A percentile compares a stretch with the other conserved stretches of the same genome.
Conservation (phyloP, 495 filamentous ascomycete species). For the Ascobolus immersus region DNA sequence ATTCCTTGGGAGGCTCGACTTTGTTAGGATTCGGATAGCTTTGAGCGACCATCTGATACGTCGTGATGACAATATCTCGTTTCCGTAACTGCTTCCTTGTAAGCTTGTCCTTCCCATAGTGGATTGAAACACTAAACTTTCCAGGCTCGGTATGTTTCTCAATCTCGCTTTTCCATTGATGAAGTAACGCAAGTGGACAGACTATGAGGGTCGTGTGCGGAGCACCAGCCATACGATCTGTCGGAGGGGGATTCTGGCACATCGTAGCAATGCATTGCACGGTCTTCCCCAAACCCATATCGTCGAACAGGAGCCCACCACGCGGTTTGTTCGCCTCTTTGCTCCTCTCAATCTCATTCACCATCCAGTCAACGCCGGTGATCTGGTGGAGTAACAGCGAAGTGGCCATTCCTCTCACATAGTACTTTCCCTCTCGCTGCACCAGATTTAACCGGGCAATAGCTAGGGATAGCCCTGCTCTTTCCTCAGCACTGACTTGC, state of each 20-base stretch:
- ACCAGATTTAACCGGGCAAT: too few species aligned
- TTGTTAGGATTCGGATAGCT: too few species aligned
- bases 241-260: constrained; percentile 22
- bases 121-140: constrained; percentile 42
- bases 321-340: constrained; percentile 1
- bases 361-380: constrained; percentile 16
- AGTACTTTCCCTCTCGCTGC: too few species aligned
- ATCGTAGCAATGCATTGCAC: constrained; percentile 50
- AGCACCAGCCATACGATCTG: too few species aligned
- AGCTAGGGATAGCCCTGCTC: too few species aligned
- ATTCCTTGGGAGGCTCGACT: too few species aligned
- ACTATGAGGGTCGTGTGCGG: constrained; percentile 56
- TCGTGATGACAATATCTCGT: too few species aligned
- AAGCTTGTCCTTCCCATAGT: constrained; percentile 43
- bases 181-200: constrained; percentile 68
- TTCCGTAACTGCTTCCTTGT: too few species aligned
- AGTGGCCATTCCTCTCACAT: constrained; percentile 14
- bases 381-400: constrained; percentile 14
- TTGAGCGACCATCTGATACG: too few species aligned
- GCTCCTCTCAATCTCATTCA: constrained; percentile 3
- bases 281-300: constrained; percentile 55
- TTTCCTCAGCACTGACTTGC: too few species aligned
- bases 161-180: constrained; percentile 73
- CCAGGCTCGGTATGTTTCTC: constrained; percentile 38
- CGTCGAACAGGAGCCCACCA: constrained; percentile 45